Evolutionary conservation across 2,329 filamentous ascomycete species (phyloP).

Genomic region (Tolypocladium sp.): DNA sequence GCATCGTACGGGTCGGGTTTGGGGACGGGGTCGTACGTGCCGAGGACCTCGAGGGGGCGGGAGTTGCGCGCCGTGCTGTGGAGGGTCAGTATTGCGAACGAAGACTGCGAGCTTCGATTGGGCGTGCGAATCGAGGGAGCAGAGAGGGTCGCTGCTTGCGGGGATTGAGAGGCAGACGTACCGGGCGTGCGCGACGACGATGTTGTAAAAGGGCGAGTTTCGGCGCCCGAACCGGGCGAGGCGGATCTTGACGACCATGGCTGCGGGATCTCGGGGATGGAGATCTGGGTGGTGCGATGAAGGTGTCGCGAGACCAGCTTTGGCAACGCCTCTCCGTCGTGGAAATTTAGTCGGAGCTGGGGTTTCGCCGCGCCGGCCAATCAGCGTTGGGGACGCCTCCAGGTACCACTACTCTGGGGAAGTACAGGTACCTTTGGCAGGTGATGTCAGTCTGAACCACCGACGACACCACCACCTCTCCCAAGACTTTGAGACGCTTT

Average conservation of each 20-base stretch:
- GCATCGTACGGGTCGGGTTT: conserved; percentile 50
- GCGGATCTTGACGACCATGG: conserved; percentile 89
- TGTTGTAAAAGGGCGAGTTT: conserved; percentile 93
- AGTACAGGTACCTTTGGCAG: background rate
- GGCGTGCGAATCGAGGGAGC: background rate
- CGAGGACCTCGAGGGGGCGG: conserved; percentile 88
- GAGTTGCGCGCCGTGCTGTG: conserved; percentile 76
- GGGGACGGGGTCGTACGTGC: conserved; percentile 63
- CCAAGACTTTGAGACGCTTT: background rate
- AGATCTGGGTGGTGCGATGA: background rate
- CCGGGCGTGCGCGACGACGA: conserved; percentile 89
- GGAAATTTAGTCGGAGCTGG: conserved; percentile 17
- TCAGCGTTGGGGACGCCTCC: background rate
- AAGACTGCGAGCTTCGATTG: background rate
- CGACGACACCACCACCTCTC: background rate
- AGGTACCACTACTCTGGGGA: background rate
- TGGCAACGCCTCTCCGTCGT: background rate
- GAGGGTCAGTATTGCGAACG: background rate
- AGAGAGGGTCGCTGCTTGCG: background rate
- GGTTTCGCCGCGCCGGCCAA: conserved; percentile 27
- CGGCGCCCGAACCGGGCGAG: conserved; percentile 87
- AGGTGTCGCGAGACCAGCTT: background rate
- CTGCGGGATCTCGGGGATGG: background rate
- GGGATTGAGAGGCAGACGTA: conserved; percentile 30
- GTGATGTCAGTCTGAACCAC: background rate